Conservation (phyloP, 805 yeast species). For the Candida sanyiensis region DNA sequence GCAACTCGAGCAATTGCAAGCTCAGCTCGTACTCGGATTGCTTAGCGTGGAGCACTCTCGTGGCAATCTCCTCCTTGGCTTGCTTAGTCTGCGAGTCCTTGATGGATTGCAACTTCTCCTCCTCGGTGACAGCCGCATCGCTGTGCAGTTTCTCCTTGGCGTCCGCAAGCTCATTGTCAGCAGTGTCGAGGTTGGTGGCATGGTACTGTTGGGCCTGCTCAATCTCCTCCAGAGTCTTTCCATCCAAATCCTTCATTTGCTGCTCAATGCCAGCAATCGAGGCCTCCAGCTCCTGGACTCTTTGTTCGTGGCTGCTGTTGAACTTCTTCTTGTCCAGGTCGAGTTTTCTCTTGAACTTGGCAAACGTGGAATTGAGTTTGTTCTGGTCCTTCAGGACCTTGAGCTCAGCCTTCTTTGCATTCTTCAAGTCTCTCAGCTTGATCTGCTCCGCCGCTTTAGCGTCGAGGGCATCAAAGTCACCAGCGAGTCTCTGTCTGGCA, state of each 20-base stretch:
- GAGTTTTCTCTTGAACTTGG: slow-evolving; percentile 24
- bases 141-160: slow-evolving; percentile 16
- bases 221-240: slow-evolving; percentile 21
- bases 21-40: slow-evolving; percentile 23
- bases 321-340: slow-evolving; percentile 21
- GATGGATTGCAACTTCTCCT: slow-evolving; percentile 15
- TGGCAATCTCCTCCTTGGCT: slow-evolving; percentile 20
- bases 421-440: slow-evolving; percentile 20
- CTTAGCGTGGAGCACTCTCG: slow-evolving; percentile 25
- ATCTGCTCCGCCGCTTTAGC: slow-evolving; percentile 23
- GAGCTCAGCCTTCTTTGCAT: slow-evolving; percentile 23
- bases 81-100: slow-evolving; percentile 20
- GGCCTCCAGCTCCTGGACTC: slow-evolving; percentile 19
- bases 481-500: slow-evolving; percentile 22
- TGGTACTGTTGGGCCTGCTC: slow-evolving; percentile 15
- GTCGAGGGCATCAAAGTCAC: slow-evolving; percentile 19
- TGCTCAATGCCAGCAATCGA: slow-evolving; percentile 19
- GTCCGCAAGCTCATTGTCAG: slow-evolving; percentile 18
- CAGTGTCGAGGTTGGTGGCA: slow-evolving; percentile 10
- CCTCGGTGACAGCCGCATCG: slow-evolving; percentile 16
- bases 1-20: slow-evolving; percentile 20
- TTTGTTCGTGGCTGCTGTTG: slow-evolving; percentile 13
- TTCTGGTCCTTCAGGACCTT: slow-evolving; percentile 23
- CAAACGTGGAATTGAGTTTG: slow-evolving; percentile 22
- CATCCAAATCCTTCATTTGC: slow-evolving; percentile 20